Conservation (phyloP, 257 asterid genomes). For the Salvia hispanica region DNA sequence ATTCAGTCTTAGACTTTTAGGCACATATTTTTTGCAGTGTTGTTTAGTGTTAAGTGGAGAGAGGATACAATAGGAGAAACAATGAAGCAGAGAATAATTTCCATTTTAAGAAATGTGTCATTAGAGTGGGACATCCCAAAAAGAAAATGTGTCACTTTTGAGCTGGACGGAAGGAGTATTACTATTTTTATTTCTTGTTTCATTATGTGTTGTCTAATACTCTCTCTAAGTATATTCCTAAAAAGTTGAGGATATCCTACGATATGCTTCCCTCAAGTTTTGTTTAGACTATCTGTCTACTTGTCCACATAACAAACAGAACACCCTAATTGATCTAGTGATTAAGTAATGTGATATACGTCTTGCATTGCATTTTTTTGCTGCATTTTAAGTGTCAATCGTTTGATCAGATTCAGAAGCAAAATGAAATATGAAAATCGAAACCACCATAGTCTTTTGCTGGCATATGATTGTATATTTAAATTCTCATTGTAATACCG, state of each 20-base stretch:
- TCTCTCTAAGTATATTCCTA: background rate
- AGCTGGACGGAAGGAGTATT: background rate
- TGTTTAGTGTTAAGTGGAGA: too few species aligned
- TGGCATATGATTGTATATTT: conserved; percentile 18
- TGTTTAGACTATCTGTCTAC: background rate
- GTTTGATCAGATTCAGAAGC: background rate
- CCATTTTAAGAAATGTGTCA: too few species aligned
- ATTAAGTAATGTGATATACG: background rate
- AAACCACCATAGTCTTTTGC: background rate
- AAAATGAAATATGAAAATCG: background rate
- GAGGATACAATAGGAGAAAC: too few species aligned
- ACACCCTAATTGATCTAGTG: background rate
- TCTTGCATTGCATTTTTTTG: background rate
- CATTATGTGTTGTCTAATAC: background rate
- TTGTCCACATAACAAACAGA: background rate
- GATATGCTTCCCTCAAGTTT: background rate
- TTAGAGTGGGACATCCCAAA: too few species aligned
- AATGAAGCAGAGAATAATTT: too few species aligned
- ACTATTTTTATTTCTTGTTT: too few species aligned
- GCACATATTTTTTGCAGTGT: too few species aligned
- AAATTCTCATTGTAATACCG: background rate
- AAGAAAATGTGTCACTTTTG: background rate
- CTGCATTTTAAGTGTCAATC: background rate
- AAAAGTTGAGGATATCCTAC: background rate
- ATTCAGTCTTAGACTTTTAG: background rate